phyloP scores from a whole-genome alignment of 2,329 filamentous ascomycete species.

The Pseudogymnoascus sp. region DNA sequence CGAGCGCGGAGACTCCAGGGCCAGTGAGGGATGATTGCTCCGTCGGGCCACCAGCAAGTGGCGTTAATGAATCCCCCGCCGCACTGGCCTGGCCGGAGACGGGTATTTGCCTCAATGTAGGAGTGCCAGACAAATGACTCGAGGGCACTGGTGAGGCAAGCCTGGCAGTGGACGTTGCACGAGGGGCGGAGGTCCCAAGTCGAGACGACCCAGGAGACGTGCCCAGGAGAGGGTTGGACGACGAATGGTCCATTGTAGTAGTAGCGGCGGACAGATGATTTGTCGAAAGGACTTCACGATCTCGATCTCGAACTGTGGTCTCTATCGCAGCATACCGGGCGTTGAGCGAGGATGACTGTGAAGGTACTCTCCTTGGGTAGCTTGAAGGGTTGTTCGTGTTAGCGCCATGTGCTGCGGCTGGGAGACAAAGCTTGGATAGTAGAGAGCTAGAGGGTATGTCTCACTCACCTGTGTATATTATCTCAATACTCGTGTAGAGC shows the following conservation, averaged over 20 bases:
- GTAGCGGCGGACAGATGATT: neutral
- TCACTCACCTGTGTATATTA: neutral
- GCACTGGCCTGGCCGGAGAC: constrained; percentile 36
- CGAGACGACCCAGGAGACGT: constrained; percentile 7
- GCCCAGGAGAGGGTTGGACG: neutral
- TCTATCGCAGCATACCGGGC: constrained; percentile 8
- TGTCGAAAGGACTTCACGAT: neutral
- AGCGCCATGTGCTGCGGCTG: neutral
- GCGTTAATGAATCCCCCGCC: constrained; percentile 44
- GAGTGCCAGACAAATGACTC: constrained; percentile 36
- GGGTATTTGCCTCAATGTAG: constrained; percentile 43
- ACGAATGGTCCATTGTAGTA: neutral
- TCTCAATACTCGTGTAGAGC: neutral
- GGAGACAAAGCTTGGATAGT: neutral
- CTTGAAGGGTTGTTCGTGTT: neutral
- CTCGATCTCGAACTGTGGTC: neutral
- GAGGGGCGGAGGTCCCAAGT: constrained; percentile 43
- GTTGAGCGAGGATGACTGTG: neutral
- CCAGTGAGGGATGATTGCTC: constrained; percentile 56
- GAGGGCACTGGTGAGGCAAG: constrained; percentile 50
- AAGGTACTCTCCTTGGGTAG: neutral
- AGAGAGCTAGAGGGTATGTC: neutral
- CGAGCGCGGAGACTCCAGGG: constrained; percentile 79
- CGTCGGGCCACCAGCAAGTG: constrained; percentile 56
- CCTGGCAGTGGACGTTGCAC: constrained; percentile 54